Evolutionary conservation across 1,284 basidiomycete species (phyloP).

Genomic region (Cutaneotrichosporon spelunceum): DNA sequence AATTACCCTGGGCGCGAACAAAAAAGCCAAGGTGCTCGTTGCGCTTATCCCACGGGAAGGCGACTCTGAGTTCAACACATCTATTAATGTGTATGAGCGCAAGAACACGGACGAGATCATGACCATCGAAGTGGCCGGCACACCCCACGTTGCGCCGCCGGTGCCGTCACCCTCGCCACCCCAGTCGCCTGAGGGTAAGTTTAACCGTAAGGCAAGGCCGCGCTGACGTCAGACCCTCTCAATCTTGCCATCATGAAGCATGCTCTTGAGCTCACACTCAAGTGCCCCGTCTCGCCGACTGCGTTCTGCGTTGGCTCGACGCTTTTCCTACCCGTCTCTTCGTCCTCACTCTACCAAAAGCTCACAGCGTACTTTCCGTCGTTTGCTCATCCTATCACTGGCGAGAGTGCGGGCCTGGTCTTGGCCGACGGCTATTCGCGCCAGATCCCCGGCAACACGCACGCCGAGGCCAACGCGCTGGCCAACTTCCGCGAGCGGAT

Average conservation of each 20-base stretch:
- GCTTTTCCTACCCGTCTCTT: slow-evolving; percentile 58
- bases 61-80: slow-evolving; percentile 16
- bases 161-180: slow-evolving; percentile 1
- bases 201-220: no score
- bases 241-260: slow-evolving; percentile 45
- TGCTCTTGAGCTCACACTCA: slow-evolving; percentile 46
- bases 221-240: slow-evolving; percentile 32
- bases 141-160: slow-evolving; percentile 10
- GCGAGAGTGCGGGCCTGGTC: slow-evolving; percentile 48
- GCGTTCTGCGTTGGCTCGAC: slow-evolving; percentile 96
- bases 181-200: slow-evolving; percentile 15
- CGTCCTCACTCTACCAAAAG: slow-evolving; percentile 40
- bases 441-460: slow-evolving; percentile 91
- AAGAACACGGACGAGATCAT: slow-evolving; percentile 49
- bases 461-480: slow-evolving; percentile 94
- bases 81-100: slow-evolving; percentile 40
- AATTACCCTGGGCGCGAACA: slow-evolving; percentile 40
- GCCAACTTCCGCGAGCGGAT: slow-evolving; percentile 60
- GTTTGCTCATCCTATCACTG: slow-evolving; percentile 25
- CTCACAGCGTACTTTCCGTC: slow-evolving; percentile 38
- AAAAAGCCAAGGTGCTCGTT: slow-evolving; percentile 45
- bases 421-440: slow-evolving; percentile 84
- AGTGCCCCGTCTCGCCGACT: slow-evolving; percentile 56
- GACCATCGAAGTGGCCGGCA: slow-evolving; percentile 27
- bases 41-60: slow-evolving; percentile 27